Evolutionary conservation across 1,284 basidiomycete species (phyloP).

Genomic region (Sanghuangporus weigelae): DNA sequence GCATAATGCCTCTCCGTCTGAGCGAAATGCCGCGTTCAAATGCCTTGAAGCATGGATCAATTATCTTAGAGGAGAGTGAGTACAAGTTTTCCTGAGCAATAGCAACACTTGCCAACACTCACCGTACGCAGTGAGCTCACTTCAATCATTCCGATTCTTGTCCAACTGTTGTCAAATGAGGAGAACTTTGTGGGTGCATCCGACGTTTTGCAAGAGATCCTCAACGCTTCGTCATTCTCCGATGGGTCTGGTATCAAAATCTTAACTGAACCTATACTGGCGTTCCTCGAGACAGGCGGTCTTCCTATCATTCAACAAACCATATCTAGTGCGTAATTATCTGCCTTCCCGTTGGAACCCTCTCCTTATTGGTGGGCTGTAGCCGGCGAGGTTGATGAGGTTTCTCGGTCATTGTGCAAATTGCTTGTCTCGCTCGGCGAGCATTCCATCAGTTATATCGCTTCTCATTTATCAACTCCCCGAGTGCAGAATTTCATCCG

Average conservation of each 20-base stretch:
- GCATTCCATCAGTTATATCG: conserved; percentile 79
- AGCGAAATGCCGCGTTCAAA: conserved; percentile 66
- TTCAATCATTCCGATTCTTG: conserved; percentile 56
- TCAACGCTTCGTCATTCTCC: conserved; percentile 66
- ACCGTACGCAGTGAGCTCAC: conserved; percentile 47
- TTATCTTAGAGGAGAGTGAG: conserved; percentile 62
- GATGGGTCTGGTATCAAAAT: conserved; percentile 67
- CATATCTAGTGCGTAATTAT: conserved; percentile 32
- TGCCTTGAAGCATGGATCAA: conserved; percentile 81
- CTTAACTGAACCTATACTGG: conserved; percentile 76
- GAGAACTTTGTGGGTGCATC: conserved; percentile 57
- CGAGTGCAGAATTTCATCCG: conserved; percentile 69
- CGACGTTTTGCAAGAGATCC: conserved; percentile 71
- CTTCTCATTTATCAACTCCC: conserved; percentile 54
- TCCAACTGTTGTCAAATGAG: conserved; percentile 53
- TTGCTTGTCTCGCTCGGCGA: conserved; percentile 78
- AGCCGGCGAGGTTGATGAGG: conserved; percentile 38
- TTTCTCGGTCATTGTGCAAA: conserved; percentile 69
- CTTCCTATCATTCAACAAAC: conserved; percentile 46
- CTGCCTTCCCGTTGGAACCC: neutral
- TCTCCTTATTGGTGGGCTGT: neutral
- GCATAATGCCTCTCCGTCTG: conserved; percentile 33
- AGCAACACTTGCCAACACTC: conserved; percentile 2
- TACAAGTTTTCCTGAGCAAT: conserved; percentile 11
- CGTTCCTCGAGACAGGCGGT: conserved; percentile 64